Percentiles rank a stretch among this genome's conserved stretches.
Evolutionary conservation across 1,139 yeast genomes (phyloP).

Genomic region (Blastobotrys elegans): DNA sequence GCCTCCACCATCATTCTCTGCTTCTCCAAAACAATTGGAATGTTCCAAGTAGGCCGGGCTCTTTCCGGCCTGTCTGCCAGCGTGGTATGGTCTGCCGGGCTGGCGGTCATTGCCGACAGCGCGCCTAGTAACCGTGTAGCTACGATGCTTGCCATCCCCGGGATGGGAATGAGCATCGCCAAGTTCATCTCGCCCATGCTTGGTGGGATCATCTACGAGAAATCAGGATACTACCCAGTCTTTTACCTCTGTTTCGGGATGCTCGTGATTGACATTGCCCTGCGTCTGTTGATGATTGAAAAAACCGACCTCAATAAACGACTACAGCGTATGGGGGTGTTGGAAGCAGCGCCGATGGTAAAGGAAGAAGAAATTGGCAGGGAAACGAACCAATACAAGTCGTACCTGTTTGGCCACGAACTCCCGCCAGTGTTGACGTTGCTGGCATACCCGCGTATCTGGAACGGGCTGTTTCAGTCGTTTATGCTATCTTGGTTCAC

Average conservation of each 20-base stretch:
- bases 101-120: conserved; percentile 35
- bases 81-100: conserved; percentile 38
- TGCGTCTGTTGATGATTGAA: conserved; percentile 35
- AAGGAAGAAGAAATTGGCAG: background rate
- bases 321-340: conserved; percentile 7
- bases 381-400: conserved; percentile 16
- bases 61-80: conserved; percentile 36
- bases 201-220: conserved; percentile 36
- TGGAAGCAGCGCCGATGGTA: background rate
- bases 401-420: background rate
- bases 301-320: conserved; percentile 13
- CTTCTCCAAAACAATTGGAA: conserved; percentile 26
- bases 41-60: conserved; percentile 33
- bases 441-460: conserved; percentile 23
- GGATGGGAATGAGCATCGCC: conserved; percentile 32
- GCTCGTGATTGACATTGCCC: conserved; percentile 30
- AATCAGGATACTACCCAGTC: conserved; percentile 34
- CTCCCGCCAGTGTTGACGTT: conserved; percentile 12
- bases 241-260: conserved; percentile 33
- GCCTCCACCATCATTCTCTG: conserved; percentile 33
- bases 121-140: conserved; percentile 24
- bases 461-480: conserved; percentile 27
- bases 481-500: conserved; percentile 32
- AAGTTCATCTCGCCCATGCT: conserved; percentile 35
- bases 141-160: conserved; percentile 32